Percentiles rank a stretch among this genome's conserved stretches.
phyloP scores from a whole-genome alignment of 163 green algal species.

The Volvox carteri region DNA sequence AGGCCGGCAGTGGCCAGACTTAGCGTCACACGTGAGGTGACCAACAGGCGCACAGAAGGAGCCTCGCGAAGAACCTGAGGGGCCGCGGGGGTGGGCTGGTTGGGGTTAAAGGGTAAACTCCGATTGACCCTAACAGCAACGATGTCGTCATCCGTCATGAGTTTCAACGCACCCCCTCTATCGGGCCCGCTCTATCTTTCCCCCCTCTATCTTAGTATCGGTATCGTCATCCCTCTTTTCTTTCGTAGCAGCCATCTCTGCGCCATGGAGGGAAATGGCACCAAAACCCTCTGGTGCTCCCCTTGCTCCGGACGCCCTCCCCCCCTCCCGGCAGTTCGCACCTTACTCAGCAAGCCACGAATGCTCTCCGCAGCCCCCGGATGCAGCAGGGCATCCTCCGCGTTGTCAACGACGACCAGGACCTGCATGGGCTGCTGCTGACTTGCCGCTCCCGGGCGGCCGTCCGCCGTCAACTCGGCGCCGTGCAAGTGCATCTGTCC shows the following conservation, averaged over 20 bases:
- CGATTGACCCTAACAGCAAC: not conserved
- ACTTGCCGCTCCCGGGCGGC: not conserved
- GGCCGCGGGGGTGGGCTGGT: no score
- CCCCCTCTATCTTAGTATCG: no score
- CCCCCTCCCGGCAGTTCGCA: not conserved
- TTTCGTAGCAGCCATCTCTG: no score
- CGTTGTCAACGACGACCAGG: slow-evolving; percentile 46
- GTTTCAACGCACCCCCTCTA: no score
- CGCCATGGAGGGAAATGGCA: no score
- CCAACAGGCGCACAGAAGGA: not conserved
- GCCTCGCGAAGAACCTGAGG: not conserved
- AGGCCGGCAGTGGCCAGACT: not conserved
- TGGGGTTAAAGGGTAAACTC: not conserved
- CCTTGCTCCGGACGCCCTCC: not conserved
- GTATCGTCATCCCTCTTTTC: no score
- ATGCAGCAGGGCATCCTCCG: slow-evolving; percentile 23
- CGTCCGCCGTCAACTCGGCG: not conserved
- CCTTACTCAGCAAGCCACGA: not conserved
- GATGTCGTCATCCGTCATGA: not conserved
- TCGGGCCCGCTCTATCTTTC: no score
- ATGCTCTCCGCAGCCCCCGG: not conserved
- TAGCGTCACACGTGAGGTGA: not conserved
- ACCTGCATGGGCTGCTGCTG: not conserved
- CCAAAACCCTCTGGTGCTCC: not conserved
- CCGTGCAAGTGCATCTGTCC: not conserved